Conservation (phyloP, 2,329 filamentous ascomycete species). For the Escovopsis sp. region DNA sequence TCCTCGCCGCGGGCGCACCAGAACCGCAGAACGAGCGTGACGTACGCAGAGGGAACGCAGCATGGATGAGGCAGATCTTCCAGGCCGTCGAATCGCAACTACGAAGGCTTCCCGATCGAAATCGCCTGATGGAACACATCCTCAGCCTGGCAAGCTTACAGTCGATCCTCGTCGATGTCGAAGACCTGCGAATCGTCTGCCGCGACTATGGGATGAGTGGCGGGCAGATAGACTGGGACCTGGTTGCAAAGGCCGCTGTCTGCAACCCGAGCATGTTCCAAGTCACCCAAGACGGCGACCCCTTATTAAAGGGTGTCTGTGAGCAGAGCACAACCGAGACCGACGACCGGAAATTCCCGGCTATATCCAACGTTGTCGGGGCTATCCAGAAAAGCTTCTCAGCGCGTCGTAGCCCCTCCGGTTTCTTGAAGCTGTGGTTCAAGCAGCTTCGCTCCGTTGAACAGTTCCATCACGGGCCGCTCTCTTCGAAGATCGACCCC, state of each 20-base stretch:
- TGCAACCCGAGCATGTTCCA: slow-evolving; percentile 35
- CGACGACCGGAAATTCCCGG: slow-evolving; percentile 6
- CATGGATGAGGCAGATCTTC: slow-evolving; percentile 25
- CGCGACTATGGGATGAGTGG: slow-evolving; percentile 24
- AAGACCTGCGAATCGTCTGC: slow-evolving; percentile 28
- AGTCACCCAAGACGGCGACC: slow-evolving; percentile 22
- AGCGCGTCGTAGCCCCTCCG: slow-evolving; percentile 27
- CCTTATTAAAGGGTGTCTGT: slow-evolving; percentile 26
- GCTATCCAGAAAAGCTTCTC: slow-evolving; percentile 30
- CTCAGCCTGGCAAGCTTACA: slow-evolving; percentile 15
- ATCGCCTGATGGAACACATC: slow-evolving; percentile 16
- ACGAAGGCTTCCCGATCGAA: slow-evolving; percentile 11
- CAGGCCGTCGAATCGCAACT: slow-evolving; percentile 17
- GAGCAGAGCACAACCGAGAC: slow-evolving; percentile 7
- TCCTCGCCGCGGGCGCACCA: slow-evolving; percentile 20
- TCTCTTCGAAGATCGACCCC: not conserved
- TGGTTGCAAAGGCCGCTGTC: slow-evolving; percentile 25
- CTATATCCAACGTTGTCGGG: slow-evolving; percentile 23
- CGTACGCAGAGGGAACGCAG: slow-evolving; percentile 20
- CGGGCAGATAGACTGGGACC: slow-evolving; percentile 25
- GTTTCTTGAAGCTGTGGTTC: slow-evolving; percentile 34
- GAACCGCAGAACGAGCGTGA: slow-evolving; percentile 12
- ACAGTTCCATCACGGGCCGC: slow-evolving; percentile 12
- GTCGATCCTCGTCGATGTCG: slow-evolving; percentile 22
- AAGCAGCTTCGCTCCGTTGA: slow-evolving; percentile 24